Evolutionary conservation across 805 yeast genomes (phyloP), one percentile per base, ranked within the genome.

Genomic region (Lipomyces anomalus): DNA sequence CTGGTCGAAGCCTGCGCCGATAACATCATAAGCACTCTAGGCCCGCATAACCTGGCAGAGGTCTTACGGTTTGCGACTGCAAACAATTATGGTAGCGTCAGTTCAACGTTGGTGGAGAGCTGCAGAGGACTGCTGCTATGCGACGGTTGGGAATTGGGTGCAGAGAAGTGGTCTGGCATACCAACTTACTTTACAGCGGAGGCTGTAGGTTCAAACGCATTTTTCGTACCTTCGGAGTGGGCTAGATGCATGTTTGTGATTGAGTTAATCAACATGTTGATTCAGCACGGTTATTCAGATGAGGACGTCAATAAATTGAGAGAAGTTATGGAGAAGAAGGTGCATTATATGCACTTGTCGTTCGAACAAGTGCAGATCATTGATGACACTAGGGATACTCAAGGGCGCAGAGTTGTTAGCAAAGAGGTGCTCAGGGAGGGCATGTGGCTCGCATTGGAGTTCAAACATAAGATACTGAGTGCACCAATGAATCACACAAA

Each of bases 181-280:
- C 78, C 80, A 0, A 59, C 58, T 0, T 52, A 62, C 1, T 61
- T 74, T 4, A 66, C 74, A 13, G 65, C 71, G 0, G 70, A 68
- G 22, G 73, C 74, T 4, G 66, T 76, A 11, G 69, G 74, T 0
- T 64, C 69, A 16, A 78, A 77, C 52, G 72, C 70, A 18, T 76
- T 76, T 51, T 76, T 72, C 57, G 74, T 74, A 3, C 75, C 76
- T 1, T 67, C 69, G 1, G 82, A 76, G 56, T 75, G 78, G 78
- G 79, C 75, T 35, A 63, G 82, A 42, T 73, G 76, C 35, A 48
- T 71, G 23, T 75, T 76, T 49, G 63, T 71, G 2, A 30, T 41
- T 20, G 43, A 49, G 16, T 40, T 51, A 4, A 38, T 48, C 17
- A 42, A 49, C 21, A 22, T 40, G 38, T 40, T 39, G 17, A 35